phyloP scores from a whole-genome alignment of 495 filamentous ascomycete genomes.

The Collariella sp. region DNA sequence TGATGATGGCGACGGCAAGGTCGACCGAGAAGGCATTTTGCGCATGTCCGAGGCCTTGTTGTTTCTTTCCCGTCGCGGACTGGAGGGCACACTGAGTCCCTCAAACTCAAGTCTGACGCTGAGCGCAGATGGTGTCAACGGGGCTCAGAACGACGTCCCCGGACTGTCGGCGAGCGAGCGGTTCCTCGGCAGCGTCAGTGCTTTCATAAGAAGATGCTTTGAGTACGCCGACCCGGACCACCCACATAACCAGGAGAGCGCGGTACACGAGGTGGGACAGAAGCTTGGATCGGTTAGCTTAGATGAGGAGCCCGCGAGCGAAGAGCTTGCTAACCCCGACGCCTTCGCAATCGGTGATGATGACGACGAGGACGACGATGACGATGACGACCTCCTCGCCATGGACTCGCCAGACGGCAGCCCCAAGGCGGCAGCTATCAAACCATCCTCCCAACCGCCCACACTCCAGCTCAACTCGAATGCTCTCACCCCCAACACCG shows the following conservation, averaged over 20 bases:
- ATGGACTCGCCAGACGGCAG: conserved; percentile 37
- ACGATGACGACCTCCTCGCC: conserved; percentile 59
- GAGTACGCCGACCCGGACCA: conserved; percentile 96
- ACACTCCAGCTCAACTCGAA: conserved; percentile 19
- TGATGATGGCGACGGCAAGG: conserved; percentile 79
- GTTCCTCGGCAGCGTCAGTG: conserved; percentile 84
- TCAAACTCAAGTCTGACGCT: conserved; percentile 30
- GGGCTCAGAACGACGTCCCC: conserved; percentile 26
- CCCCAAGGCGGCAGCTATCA: conserved; percentile 26
- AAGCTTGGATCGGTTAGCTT: conserved; percentile 12
- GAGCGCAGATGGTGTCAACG: conserved; percentile 27
- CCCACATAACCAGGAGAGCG: conserved; percentile 43
- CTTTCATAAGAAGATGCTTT: conserved; percentile 92
- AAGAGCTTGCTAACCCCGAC: conserved; percentile 36
- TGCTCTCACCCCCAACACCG: conserved; percentile 3
- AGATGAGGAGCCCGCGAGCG: conserved; percentile 21
- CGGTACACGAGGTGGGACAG: conserved; percentile 6
- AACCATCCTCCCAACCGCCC: conserved; percentile 10
- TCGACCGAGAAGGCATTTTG: conserved; percentile 95
- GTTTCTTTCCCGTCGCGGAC: conserved; percentile 80
- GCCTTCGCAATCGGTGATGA: conserved; percentile 77
- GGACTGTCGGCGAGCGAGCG: conserved; percentile 55
- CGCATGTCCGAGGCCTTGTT: conserved; percentile 89
- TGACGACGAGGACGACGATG: conserved; percentile 50
- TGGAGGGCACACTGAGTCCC: conserved; percentile 61